phyloP scores from a whole-genome alignment of 805 yeast genomes.

The Wickerhamiella allomyrinae region DNA sequence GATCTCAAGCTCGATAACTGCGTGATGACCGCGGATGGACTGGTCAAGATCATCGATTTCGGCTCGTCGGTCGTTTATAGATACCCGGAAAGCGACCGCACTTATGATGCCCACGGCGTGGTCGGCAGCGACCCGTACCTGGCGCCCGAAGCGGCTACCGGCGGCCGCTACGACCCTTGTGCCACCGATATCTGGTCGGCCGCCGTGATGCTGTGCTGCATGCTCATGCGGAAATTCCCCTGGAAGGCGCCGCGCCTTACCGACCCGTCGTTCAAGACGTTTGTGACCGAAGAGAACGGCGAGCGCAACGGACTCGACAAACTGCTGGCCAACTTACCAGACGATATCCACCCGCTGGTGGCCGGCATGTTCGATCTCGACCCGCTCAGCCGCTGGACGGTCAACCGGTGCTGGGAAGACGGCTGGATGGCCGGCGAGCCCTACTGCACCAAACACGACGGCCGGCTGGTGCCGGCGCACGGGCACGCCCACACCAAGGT shows the following conservation, averaged over 20 bases:
- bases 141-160: constrained; percentile 84
- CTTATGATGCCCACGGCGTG: constrained; percentile 68
- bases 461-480: constrained; percentile 29
- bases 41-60: constrained; percentile 81
- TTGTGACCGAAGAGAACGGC: constrained; percentile 31
- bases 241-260: constrained; percentile 82
- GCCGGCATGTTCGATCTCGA: constrained; percentile 53
- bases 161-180: constrained; percentile 72
- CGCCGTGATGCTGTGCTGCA: constrained; percentile 83
- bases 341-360: constrained; percentile 47
- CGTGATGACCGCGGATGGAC: constrained; percentile 68
- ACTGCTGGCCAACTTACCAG: constrained; percentile 55
- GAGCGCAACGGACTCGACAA: constrained; percentile 45
- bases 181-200: constrained; percentile 92
- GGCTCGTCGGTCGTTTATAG: constrained; percentile 87
- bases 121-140: constrained; percentile 83
- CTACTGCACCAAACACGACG: constrained; percentile 42
- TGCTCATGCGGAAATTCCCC: constrained; percentile 82
- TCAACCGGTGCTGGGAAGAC: constrained; percentile 43
- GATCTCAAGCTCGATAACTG: constrained; percentile 88
- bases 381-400: constrained; percentile 42
- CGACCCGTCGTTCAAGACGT: constrained; percentile 72
- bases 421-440: constrained; percentile 44
- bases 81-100: constrained; percentile 63
- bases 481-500: constrained; percentile 79